These are phyloP conservation scores for Arctium lappa DNA, from an alignment of 129 eudicot species.

Conservation along the genomic window DNA sequence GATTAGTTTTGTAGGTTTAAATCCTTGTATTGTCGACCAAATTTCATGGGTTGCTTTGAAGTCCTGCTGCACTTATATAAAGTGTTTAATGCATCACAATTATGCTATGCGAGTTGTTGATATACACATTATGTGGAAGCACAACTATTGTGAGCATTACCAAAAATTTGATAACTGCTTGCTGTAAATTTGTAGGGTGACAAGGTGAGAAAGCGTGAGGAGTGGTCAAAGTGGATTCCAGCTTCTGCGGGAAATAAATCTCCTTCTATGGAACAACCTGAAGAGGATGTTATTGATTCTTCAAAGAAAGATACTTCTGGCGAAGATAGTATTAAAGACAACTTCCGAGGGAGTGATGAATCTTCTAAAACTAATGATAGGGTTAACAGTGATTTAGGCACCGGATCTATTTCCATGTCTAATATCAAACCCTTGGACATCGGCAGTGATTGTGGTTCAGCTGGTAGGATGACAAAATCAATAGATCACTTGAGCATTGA, in stretches of 20 bases:
- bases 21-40: background rate
- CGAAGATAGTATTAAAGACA: constrained; percentile 22
- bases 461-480: constrained; percentile 2
- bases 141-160: background rate
- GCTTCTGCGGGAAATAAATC: constrained; percentile 35
- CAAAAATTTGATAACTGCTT: background rate
- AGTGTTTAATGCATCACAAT: background rate
- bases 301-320: constrained; percentile 20
- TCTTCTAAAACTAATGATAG: constrained; percentile 12
- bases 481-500: constrained; percentile 4
- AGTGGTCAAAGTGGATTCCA: constrained; percentile 89
- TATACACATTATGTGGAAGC: background rate
- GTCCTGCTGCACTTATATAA: background rate
- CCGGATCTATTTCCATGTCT: constrained; percentile 9
- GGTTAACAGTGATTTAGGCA: constrained; percentile 12
- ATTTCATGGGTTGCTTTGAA: background rate
- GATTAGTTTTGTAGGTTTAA: background rate
- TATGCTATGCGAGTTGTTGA: background rate
- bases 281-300: constrained; percentile 22
- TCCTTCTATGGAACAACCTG: constrained; percentile 27
- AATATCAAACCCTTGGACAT: background rate
- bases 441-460: background rate
- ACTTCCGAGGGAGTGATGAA: constrained; percentile 10
- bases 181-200: constrained; percentile 46
- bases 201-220: constrained; percentile 71